Percentiles rank a stretch among this genome's conserved stretches.
Conservation (phyloP, 352 stramenopile species). For the Aphanomyces astaci region DNA sequence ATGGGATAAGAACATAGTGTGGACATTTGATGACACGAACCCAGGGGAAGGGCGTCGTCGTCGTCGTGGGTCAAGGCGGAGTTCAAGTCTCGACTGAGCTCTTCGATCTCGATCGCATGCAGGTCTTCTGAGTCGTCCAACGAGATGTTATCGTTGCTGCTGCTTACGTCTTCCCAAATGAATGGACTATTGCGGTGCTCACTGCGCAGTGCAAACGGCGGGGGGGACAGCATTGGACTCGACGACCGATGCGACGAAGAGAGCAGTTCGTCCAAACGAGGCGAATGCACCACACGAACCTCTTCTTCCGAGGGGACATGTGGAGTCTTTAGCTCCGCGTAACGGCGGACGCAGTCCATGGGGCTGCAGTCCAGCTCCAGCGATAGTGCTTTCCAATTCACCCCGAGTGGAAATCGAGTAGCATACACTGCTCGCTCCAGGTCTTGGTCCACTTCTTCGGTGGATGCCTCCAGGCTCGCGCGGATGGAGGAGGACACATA, state of each 20-base stretch:
- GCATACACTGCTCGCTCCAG: constrained; percentile 58
- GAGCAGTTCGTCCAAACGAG: not conserved
- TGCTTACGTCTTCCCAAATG: constrained; percentile 34
- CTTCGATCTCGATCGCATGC: constrained; percentile 39
- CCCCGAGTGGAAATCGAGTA: constrained; percentile 70
- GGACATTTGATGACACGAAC: too few species aligned
- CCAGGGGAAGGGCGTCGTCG: not conserved
- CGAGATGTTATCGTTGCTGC: constrained; percentile 31
- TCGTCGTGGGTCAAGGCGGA: not conserved
- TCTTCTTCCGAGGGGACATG: not conserved
- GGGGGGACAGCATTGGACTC: constrained; percentile 47
- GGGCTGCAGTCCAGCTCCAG: constrained; percentile 45
- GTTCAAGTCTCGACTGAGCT: constrained; percentile 27
- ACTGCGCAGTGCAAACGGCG: constrained; percentile 51
- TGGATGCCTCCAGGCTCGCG: constrained; percentile 10
- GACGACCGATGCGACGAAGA: constrained; percentile 16
- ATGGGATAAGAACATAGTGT: not conserved
- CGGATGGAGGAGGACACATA: not conserved
- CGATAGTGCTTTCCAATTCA: constrained; percentile 76
- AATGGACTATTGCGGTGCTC: constrained; percentile 37
- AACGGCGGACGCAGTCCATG: constrained; percentile 76
- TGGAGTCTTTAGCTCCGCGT: constrained; percentile 32
- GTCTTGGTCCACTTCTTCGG: constrained; percentile 42
- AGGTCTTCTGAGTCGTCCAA: constrained; percentile 25
- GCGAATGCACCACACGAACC: constrained; percentile 27